Base-by-base conservation (phyloP, 1,284 basidiomycete genomes). In the Paramarasmius palmivorus region DNA sequence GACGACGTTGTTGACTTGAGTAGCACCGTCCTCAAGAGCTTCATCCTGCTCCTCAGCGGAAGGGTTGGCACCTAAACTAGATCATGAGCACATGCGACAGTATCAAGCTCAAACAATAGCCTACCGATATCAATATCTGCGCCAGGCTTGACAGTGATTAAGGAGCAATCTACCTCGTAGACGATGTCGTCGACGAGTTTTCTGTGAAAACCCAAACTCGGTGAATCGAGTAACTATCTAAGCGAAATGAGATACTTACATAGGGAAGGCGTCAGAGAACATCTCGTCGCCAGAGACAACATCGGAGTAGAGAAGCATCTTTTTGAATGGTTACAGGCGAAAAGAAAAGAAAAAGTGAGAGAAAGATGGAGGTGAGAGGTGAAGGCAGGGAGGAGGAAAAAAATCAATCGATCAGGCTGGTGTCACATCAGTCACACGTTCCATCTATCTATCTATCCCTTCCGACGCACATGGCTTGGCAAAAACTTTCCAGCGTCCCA, bases 21-120 rank as follows among this genome's bases (percentile, higher is more conserved):
- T 40, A 32, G 85, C 81, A 61, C 91, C 93, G 15, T 92, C 88
- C 70, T 94, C 95, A 56, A 97, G 72, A 29, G 78, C 80, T 61
- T 99, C 97, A 2, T 86, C 87, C 48, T 75, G 74, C 57, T 98
- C 97, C 78, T 99, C 97, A 36, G 89, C 80, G 51, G 96, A 95
- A 41, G 93, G 90, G 73, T 95, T 95, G 57, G 88, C 93, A 68
- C 92, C 92, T 93, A 57, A 48, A 49, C 25, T 32, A 51, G 58
- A 40, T 60, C 59, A 35, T 39, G 29, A 4, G 26, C 29, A 39
- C 5, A 20, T 40, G 29, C 10, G 34, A 14, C 32, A 36, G 38
- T 17, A 25, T 5, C 51, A 50, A 1, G 29, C 34, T 34, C 12
- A 14, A 44, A 56, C 50, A 57, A 23, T 19, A 39, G 73, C 82